These are phyloP conservation scores for Mycena sanguinolenta DNA, from an alignment of 768 basidiomycete genomes.

Conservation along the genomic window DNA sequence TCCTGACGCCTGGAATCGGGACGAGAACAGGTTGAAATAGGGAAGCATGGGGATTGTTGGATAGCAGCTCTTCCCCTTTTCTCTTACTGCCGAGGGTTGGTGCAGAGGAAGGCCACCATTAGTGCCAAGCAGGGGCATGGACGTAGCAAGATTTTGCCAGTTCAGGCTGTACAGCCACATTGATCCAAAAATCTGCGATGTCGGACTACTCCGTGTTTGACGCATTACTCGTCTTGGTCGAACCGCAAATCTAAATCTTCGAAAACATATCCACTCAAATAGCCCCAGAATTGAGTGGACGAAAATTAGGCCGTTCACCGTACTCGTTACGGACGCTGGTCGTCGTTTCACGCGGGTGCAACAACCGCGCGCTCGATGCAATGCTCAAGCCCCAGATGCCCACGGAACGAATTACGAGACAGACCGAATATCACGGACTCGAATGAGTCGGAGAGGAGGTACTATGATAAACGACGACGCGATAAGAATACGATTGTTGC, in stretches of 20 bases:
- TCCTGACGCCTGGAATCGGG: constrained; percentile 69
- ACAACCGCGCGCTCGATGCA: too few relatives aligned
- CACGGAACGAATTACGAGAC: not conserved
- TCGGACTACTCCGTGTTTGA: too few relatives aligned
- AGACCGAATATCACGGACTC: not conserved
- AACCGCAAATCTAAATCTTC: not conserved
- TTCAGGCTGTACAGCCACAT: constrained; percentile 25
- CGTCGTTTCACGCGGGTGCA: too few relatives aligned
- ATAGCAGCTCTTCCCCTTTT: constrained; percentile 55
- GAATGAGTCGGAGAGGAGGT: not conserved
- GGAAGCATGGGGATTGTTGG: constrained; percentile 37
- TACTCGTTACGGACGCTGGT: too few relatives aligned
- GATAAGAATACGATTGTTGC: too few relatives aligned
- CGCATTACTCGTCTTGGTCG: too few relatives aligned
- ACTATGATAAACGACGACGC: not conserved
- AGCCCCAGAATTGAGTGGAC: too few relatives aligned
- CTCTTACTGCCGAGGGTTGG: constrained; percentile 54
- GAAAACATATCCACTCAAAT: not conserved
- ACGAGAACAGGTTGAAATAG: constrained; percentile 71
- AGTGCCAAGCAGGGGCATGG: constrained; percentile 31
- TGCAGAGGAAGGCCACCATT: constrained; percentile 57
- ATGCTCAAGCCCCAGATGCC: not conserved
- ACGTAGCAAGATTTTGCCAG: not conserved
- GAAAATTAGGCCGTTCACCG: too few relatives aligned
- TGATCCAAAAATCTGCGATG: too few relatives aligned